Percentiles rank a stretch among this genome's conserved stretches.
phyloP scores from a whole-genome alignment of 106 monocot genomes.

The Dendrobium chrysotoxum region DNA sequence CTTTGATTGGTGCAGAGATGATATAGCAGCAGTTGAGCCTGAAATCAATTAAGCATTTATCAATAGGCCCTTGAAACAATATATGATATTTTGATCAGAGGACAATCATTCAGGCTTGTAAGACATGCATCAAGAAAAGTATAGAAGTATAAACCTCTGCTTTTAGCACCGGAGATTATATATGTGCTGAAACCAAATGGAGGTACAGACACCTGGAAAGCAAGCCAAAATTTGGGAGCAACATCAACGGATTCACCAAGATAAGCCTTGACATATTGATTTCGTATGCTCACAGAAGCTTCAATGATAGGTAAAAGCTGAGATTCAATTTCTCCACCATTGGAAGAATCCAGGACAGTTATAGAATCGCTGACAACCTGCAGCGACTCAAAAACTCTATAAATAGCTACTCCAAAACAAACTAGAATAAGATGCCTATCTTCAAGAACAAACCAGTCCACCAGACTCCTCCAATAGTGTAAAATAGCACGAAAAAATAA shows the following conservation, averaged over 20 bases:
- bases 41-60: slow-evolving; percentile 6
- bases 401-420: not conserved
- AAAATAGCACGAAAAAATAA: not conserved
- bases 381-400: not conserved
- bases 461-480: not conserved
- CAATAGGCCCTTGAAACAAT: not conserved
- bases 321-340: slow-evolving; percentile 60
- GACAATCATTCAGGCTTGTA: not conserved
- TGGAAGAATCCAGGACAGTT: slow-evolving; percentile 59
- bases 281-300: slow-evolving; percentile 36
- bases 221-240: slow-evolving; percentile 81
- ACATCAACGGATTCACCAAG: slow-evolving; percentile 37
- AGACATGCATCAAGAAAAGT: not conserved
- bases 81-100: not conserved
- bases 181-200: slow-evolving; percentile 93
- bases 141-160: slow-evolving; percentile 34
- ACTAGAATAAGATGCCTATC: not conserved
- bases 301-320: slow-evolving; percentile 62
- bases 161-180: slow-evolving; percentile 44
- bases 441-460: no score
- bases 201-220: slow-evolving; percentile 76
- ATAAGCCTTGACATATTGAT: slow-evolving; percentile 61
- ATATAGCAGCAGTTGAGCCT: slow-evolving; percentile 39
- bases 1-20: slow-evolving; percentile 24
- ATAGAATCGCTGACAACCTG: slow-evolving; percentile 70